Conservation (phyloP, 768 basidiomycete species). For the Tulasnella sp. region DNA sequence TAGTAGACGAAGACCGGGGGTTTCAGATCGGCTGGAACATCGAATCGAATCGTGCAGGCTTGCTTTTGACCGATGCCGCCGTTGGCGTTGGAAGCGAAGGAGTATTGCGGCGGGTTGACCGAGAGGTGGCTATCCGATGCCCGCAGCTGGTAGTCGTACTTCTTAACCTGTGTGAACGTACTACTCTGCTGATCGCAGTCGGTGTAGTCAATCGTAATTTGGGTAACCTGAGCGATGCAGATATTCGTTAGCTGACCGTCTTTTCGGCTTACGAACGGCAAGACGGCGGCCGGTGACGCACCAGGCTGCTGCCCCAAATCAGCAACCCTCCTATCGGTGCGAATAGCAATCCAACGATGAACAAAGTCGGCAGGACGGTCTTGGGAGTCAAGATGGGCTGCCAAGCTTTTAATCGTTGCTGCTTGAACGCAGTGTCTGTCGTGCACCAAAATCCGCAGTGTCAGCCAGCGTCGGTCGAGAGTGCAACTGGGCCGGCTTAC, state of each 20-base stretch:
- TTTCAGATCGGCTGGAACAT: slow-evolving; percentile 64
- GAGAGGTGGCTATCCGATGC: slow-evolving; percentile 39
- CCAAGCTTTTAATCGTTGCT: slow-evolving; percentile 99
- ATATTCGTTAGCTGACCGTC: neutral
- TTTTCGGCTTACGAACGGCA: neutral
- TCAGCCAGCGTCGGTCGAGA: slow-evolving; percentile 8
- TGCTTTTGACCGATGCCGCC: slow-evolving; percentile 29
- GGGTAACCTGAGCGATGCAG: slow-evolving; percentile 52
- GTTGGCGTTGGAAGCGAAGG: slow-evolving; percentile 48
- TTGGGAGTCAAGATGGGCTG: slow-evolving; percentile 98
- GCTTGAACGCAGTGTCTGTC: slow-evolving; percentile 95
- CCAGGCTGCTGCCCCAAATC: slow-evolving; percentile 75
- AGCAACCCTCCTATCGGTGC: slow-evolving; percentile 92
- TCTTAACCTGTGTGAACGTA: slow-evolving; percentile 45
- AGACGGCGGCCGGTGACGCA: slow-evolving; percentile 23
- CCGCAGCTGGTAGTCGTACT: slow-evolving; percentile 55
- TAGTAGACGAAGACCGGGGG: slow-evolving; percentile 85
- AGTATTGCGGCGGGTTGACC: slow-evolving; percentile 52
- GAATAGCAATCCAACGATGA: slow-evolving; percentile 89
- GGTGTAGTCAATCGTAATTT: slow-evolving; percentile 94
- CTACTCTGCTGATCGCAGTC: slow-evolving; percentile 62
- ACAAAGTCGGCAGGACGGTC: slow-evolving; percentile 91
- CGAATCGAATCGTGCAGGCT: slow-evolving; percentile 68
- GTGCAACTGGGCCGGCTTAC: slow-evolving; percentile 33
- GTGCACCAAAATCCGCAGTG: slow-evolving; percentile 18